Evolutionary conservation across 495 filamentous ascomycete genomes (phyloP).

Genomic region (Penicillium soppii): DNA sequence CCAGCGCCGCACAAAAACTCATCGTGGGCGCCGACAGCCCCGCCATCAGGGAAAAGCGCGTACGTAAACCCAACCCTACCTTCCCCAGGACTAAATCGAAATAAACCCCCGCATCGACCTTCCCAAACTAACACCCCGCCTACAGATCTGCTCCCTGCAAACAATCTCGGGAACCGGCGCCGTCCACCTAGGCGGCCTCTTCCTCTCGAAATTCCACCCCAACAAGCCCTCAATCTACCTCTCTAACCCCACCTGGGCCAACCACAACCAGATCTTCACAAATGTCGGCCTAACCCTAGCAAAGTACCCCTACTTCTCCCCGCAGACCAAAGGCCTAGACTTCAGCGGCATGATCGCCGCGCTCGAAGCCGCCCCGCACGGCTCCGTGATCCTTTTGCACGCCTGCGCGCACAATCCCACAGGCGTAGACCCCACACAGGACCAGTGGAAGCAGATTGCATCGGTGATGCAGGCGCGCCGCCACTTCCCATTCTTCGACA

Average conservation of each 20-base stretch:
- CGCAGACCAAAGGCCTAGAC: constrained; percentile 84
- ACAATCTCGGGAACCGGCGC: constrained; percentile 62
- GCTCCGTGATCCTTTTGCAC: constrained; percentile 87
- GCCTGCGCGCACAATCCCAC: constrained; percentile 98
- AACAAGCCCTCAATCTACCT: constrained; percentile 73
- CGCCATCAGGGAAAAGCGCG: constrained; percentile 80
- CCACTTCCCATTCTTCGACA: constrained; percentile 99
- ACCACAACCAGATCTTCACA: constrained; percentile 97
- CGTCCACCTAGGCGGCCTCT: constrained; percentile 55
- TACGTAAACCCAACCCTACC: constrained; percentile 30
- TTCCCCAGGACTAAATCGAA: neutral
- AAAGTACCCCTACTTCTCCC: constrained; percentile 90
- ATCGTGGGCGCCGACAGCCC: constrained; percentile 79
- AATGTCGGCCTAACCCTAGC: constrained; percentile 80
- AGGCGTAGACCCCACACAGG: constrained; percentile 89
- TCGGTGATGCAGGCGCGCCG: constrained; percentile 66
- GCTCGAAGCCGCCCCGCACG: constrained; percentile 66
- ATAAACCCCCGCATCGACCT: neutral
- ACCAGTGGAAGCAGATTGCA: constrained; percentile 92
- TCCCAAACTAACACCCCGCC: neutral
- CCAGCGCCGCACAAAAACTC: constrained; percentile 82
- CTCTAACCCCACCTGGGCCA: constrained; percentile 94
- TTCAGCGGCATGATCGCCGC: constrained; percentile 80
- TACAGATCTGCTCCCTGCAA: constrained; percentile 52
- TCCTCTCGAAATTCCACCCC: constrained; percentile 56